Conservation (phyloP, 331 rosid species). For the Ulmus americana region DNA sequence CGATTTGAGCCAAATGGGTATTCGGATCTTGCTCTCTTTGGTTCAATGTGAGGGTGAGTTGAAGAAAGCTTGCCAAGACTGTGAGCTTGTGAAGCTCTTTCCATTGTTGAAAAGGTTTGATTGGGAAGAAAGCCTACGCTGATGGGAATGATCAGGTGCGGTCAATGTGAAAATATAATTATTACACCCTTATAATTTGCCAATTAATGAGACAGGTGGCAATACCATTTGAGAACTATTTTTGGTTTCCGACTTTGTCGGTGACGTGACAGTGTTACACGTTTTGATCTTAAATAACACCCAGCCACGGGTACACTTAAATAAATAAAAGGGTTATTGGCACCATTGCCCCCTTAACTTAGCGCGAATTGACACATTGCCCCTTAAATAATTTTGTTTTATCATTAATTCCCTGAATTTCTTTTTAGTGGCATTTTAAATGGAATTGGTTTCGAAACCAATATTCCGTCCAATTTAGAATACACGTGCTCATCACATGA, state of each 20-base stretch:
- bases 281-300: no score
- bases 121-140: no score
- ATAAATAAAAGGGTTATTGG: no score
- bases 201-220: not conserved
- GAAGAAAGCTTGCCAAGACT: not conserved
- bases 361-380: no score
- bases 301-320: no score
- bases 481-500: no score
- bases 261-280: not conserved
- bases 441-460: no score
- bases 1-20: constrained; percentile 6
- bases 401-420: no score
- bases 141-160: not conserved
- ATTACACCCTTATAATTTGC: not conserved
- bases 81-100: not conserved
- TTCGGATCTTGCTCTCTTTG: constrained; percentile 17
- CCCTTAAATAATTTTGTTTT: no score
- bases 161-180: not conserved
- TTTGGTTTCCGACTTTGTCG: not conserved
- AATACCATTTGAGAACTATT: not conserved
- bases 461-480: no score
- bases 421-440: no score
- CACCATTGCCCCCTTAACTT: no score
- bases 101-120: not conserved
- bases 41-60: constrained; percentile 5